phyloP scores from a whole-genome alignment of 768 basidiomycete species.

The Psilocybe sp. region DNA sequence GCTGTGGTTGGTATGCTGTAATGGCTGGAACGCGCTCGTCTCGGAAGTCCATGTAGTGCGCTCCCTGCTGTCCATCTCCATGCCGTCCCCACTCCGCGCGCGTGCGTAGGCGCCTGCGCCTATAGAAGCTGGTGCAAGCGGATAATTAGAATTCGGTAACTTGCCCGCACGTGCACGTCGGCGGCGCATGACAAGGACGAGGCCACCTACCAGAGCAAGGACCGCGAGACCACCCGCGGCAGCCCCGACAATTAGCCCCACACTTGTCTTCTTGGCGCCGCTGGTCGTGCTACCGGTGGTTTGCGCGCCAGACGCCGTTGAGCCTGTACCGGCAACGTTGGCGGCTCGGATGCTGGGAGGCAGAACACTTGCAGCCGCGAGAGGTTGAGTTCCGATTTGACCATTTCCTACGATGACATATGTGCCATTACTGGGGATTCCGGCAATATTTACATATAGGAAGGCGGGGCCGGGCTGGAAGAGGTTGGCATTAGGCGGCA shows the following conservation, averaged over 20 bases:
- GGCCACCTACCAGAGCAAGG: conserved; percentile 47
- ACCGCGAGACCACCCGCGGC: conserved; percentile 53
- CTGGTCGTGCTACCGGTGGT: conserved; percentile 6
- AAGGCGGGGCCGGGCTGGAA: conserved; percentile 89
- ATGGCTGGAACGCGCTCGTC: conserved; percentile 65
- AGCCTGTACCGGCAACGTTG: conserved; percentile 9
- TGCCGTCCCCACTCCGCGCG: conserved; percentile 6
- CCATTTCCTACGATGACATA: conserved; percentile 81
- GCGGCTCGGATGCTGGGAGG: conserved; percentile 47
- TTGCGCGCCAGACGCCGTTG: conserved; percentile 2
- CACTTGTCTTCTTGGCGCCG: conserved; percentile 24
- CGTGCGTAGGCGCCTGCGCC: conserved; percentile 12
- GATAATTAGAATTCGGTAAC: conserved; percentile 17
- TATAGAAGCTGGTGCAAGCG: conserved; percentile 17
- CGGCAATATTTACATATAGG: conserved; percentile 79
- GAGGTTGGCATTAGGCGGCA: conserved; percentile 80
- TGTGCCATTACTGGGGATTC: conserved; percentile 79
- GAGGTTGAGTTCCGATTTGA: conserved; percentile 69
- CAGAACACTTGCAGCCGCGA: conserved; percentile 36
- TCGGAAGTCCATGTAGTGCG: conserved; percentile 34
- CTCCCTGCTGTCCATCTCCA: background rate
- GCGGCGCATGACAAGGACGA: conserved; percentile 45
- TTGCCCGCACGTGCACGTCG: conserved; percentile 42
- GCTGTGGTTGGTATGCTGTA: conserved; percentile 59
- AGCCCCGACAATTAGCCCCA: conserved; percentile 45